Evolutionary conservation across 2,329 filamentous ascomycete genomes (phyloP), one percentile per base, ranked within the genome.

Genomic region (Akanthomyces muscarius): DNA sequence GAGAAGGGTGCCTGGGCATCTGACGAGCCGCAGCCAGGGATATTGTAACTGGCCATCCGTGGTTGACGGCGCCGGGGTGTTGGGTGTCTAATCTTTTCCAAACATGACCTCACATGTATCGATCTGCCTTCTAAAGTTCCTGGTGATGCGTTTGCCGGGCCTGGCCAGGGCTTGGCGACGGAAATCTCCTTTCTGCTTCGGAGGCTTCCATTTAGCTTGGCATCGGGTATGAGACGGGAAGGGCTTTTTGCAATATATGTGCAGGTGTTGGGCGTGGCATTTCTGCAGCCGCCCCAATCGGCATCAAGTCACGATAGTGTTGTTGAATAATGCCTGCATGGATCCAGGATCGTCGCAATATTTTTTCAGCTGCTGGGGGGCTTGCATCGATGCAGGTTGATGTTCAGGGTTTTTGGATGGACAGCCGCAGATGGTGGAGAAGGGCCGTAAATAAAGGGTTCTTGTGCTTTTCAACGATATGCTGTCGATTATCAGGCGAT

Each of bases 201-300:
- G 58, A 23, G 25, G 48, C 58, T 61, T 61, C 48, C 47, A 61
- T 53, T 25, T 61, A 21, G 33, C 58, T 61, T 61, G 58, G 58
- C 58, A 48, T 25, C 41, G 23, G 47, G 44, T 18, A 61, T 45
- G 58, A 36, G 48, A 53, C 41, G 58, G 36, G 25, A 7, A 48
- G 28, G 18, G 18, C 5, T 44, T 48, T 5, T 28, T 7, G 7
- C 16, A 10, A 5, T 41, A 5, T 41, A 13, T 5, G 3, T 14
- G 11, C 50, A 33, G 30, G 30, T 33, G 14, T 33, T 2, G 21
- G 50, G 25, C 11, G 18, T 52, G 28, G 28, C 1, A 36, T 52
- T 36, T 52, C 33, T 53, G 51, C 51, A 41, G 51, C 47, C 23
- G 23, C 23, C 45, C 23, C 21, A 48, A 48, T 16, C 45, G 45